Base-by-base conservation (phyloP, 1,284 basidiomycete species). In the Abortiporus biennis region DNA sequence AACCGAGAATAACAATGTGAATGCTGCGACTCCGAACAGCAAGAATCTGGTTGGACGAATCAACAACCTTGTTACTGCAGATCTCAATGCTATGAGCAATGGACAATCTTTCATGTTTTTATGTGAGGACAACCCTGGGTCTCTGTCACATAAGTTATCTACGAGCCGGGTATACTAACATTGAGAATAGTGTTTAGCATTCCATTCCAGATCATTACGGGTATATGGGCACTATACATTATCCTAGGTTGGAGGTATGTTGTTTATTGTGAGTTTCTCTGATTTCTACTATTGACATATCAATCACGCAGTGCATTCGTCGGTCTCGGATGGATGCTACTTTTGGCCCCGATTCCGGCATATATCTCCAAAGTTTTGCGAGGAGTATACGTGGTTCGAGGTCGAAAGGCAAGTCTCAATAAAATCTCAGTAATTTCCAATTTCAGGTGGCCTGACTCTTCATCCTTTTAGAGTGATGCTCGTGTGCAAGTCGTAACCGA, bases 301-400 rank as follows among this genome's bases (percentile, higher is more conserved):
- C 16, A 16, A 19, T 32, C 36, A 55, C 38, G 57, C 57, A 41
- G 68, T 44, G 62, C 70, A 2, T 57, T 74, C 25, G 60, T 71
- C 24, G 72, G 80, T 11, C 65, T 82, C 54, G 60, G 56, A 1
- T 57, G 65, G 13, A 78, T 82, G 54, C 33, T 74, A 6, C 15
- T 65, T 11, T 50, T 71, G 30, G 66, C 80, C 40, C 78, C 79
- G 1, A 46, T 81, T 3, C 70, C 71, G 1, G 68, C 58, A 2
- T 52, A 52, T 22, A 29, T 63, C 17, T 57, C 56, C n/a, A 51
- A 46, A 8, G 33, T 49, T 30, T 41, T 58, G 11, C 54, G 57
- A 40, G 46, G 38, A 3, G 48, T 54, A 4, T 52, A 63, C 36
- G 39, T 38, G 8, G 43, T 51, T 22, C 24, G 41, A 6, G 48